Evolutionary conservation across 305 asterid species (phyloP).

Genomic region (Fraxinus nigra): DNA sequence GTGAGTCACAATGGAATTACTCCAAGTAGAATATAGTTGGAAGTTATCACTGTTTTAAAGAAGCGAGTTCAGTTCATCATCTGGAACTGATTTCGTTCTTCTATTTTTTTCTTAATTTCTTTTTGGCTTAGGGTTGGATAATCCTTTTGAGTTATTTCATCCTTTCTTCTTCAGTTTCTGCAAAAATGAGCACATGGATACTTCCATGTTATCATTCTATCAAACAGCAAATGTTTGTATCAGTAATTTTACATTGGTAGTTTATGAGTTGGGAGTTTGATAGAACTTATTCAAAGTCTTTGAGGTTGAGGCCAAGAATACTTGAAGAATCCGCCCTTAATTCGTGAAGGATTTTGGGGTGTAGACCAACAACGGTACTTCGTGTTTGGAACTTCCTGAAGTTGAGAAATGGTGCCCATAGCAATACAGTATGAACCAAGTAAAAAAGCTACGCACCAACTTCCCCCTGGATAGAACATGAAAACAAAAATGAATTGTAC

Average conservation of each 20-base stretch:
- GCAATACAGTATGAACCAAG: constrained; percentile 39
- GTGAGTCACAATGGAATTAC: constrained; percentile 30
- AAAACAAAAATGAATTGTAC: constrained; percentile 84
- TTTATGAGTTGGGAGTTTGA: background rate
- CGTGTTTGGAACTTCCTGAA: constrained; percentile 73
- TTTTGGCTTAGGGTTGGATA: constrained; percentile 8
- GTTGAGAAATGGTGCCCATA: constrained; percentile 91
- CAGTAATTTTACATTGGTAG: background rate
- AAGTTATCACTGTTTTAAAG: constrained; percentile 16
- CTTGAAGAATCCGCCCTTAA: constrained; percentile 49
- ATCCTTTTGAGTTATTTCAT: constrained; percentile 25
- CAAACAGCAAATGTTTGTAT: background rate
- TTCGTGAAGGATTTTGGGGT: constrained; percentile 45
- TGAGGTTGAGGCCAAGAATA: constrained; percentile 72
- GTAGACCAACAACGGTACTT: constrained; percentile 63
- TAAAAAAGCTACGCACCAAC: constrained; percentile 1
- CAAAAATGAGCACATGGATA: constrained; percentile 17
- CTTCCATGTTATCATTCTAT: background rate
- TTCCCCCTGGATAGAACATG: constrained; percentile 77
- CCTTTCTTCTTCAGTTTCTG: constrained; percentile 14
- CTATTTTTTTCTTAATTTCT: background rate
- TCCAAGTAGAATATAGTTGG: constrained; percentile 11
- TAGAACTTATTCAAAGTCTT: constrained; percentile 55
- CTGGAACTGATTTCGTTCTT: constrained; percentile 18
- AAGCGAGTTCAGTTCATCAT: constrained; percentile 5